These are phyloP conservation scores for Glarea lozoyensis DNA, from an alignment of 495 filamentous ascomycete species.

Conservation along the genomic window DNA sequence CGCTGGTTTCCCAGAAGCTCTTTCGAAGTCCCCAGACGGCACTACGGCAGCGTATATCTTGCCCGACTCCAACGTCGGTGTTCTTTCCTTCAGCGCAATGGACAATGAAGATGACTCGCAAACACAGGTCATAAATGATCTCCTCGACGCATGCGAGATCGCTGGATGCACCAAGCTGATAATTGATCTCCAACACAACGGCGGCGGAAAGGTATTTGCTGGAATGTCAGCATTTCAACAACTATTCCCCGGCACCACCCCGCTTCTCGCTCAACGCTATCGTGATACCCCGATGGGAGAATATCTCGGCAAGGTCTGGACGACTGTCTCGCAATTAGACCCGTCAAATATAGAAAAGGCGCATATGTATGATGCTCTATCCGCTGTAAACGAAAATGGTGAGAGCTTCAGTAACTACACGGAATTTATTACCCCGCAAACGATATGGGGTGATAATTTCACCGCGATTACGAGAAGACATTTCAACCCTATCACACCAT, in stretches of 20 bases:
- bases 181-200: conserved; percentile 24
- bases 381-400: background rate
- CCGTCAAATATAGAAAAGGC: background rate
- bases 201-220: conserved; percentile 22
- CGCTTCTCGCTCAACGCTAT: conserved; percentile 13
- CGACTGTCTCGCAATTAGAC: background rate
- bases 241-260: conserved; percentile 23
- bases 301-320: background rate
- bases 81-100: conserved; percentile 3
- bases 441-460: conserved; percentile 6
- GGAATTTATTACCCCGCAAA: background rate
- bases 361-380: background rate
- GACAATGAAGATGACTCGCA: background rate
- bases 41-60: conserved; percentile 5
- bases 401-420: background rate
- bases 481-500: conserved; percentile 25
- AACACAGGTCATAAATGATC: background rate
- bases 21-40: background rate
- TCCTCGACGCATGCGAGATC: conserved; percentile 1
- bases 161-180: conserved; percentile 18
- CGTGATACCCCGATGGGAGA: background rate
- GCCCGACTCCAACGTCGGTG: conserved; percentile 1
- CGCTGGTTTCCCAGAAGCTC: conserved; percentile 2
- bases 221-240: conserved; percentile 24
- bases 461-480: conserved; percentile 8